Evolutionary conservation across 495 filamentous ascomycete species (phyloP).

Genomic region (Aspergillus ellipticus): DNA sequence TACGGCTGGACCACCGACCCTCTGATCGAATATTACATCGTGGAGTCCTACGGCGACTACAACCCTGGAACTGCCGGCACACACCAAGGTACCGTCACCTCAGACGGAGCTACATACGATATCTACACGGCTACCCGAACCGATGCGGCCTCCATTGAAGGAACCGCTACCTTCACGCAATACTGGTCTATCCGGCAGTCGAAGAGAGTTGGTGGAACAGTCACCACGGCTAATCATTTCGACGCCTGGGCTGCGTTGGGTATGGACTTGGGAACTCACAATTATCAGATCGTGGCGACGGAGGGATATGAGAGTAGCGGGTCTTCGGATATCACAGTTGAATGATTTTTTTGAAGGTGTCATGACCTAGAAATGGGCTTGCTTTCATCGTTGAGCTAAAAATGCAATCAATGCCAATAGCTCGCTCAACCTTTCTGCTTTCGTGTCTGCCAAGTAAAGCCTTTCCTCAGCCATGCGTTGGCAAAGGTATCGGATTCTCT

Average conservation of each 20-base stretch:
- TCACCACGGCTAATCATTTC: constrained; percentile 57
- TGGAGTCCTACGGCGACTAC: constrained; percentile 55
- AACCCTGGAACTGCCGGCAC: constrained; percentile 46
- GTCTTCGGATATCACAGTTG: constrained; percentile 48
- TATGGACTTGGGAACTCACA: constrained; percentile 49
- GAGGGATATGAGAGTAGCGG: constrained; percentile 58
- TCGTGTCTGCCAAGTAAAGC: too few species aligned
- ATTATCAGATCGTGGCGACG: constrained; percentile 60
- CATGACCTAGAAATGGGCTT: too few species aligned
- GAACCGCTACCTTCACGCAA: constrained; percentile 59
- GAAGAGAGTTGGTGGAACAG: constrained; percentile 51
- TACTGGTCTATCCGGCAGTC: constrained; percentile 56
- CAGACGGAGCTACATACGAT: constrained; percentile 61
- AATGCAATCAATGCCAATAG: too few species aligned
- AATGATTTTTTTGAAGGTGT: background rate
- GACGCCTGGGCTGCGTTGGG: constrained; percentile 52
- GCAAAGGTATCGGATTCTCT: too few species aligned
- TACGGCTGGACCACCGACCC: constrained; percentile 63
- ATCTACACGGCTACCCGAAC: constrained; percentile 56
- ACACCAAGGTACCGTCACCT: constrained; percentile 51
- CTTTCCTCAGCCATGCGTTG: too few species aligned
- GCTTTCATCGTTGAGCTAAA: too few species aligned
- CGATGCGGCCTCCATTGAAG: constrained; percentile 58
- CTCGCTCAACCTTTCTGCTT: too few species aligned
- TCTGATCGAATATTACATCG: constrained; percentile 62